Percentiles rank a stretch among this genome's conserved stretches.
Conservation (phyloP, 2,329 filamentous ascomycete genomes). For the Sporothrix brunneoviolacea region DNA sequence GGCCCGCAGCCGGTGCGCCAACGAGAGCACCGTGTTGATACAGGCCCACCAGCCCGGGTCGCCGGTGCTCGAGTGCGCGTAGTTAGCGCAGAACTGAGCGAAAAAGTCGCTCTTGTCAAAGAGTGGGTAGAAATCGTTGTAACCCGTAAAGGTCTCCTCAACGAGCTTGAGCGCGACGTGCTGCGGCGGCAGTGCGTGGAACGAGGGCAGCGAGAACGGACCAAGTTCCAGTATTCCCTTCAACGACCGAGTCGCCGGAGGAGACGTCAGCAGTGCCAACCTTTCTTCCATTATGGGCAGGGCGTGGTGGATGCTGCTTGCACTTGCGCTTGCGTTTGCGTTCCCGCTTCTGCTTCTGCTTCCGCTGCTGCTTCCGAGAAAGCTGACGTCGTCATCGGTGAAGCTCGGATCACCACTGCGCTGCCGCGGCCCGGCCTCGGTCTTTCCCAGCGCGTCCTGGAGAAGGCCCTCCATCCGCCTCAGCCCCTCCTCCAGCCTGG, state of each 20-base stretch:
- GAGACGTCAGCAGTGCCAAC: background rate
- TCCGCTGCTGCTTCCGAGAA: too few species aligned
- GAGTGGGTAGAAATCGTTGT: background rate
- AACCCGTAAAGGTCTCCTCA: background rate
- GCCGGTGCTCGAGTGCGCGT: background rate
- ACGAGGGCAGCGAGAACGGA: background rate
- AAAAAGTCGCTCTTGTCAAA: constrained; percentile 1
- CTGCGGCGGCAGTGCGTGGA: background rate
- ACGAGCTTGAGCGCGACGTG: background rate
- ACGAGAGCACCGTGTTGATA: background rate
- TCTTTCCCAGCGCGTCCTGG: background rate
- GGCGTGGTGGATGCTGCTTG: background rate
- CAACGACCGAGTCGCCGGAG: background rate
- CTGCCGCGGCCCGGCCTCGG: background rate
- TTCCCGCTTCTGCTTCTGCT: too few species aligned
- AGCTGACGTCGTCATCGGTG: too few species aligned
- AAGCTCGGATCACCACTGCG: too few species aligned
- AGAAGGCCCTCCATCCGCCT: background rate
- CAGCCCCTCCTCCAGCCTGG: background rate
- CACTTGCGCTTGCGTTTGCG: too few species aligned
- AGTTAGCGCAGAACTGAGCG: background rate
- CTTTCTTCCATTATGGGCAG: constrained; percentile 1
- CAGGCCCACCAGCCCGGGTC: constrained; percentile 1
- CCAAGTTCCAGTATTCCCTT: background rate
- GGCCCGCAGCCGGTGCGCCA: background rate